Evolutionary conservation across 202 grass and related monocot species (phyloP), one percentile per base, ranked within the genome.

Genomic region (Carex arenaria): DNA sequence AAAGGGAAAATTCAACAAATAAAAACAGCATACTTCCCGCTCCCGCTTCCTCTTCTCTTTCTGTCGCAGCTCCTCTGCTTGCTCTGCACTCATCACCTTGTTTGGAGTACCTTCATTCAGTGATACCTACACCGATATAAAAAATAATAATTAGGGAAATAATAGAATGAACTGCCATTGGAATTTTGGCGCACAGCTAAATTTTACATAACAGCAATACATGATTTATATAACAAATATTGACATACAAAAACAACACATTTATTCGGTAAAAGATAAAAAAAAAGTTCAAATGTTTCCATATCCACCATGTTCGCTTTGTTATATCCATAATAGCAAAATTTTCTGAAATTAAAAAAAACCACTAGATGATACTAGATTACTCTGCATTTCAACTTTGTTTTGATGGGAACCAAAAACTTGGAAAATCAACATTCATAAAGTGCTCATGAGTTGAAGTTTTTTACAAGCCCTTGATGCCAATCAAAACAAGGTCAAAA

Each of bases 41-140:
- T 98, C 95, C 79, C 89, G 88, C 90, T 76, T 92, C 74, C 78
- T 90, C 85, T 95, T 95, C 83, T 98, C 92, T 85, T 98, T 95
- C 71, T 90, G 86, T 69, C 71, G 88, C 80, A 98, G 88, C 34
- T 95, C 95, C 89, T 95, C 90, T 40, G 95, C 92, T 89, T 95
- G 69, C 83, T 98, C 84, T 75, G 90, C 89, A 79, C 95, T 98
- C 72, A 98, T 80, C 80, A 94, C 87, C 79, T 87, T 84, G 10
- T 74, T 84, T 73, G 23, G 74, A 69, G 81, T 84, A 90, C 72
- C 83, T 90, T 91, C 87, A 67, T 68, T 84, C 79, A 90, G 53
- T 38, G 88, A 88, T 73, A 82, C 86, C 94, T 97, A 66, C 30
- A 88, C 34, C 30, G 12, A 91, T 30, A 81, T 15, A 11, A 85